Evolutionary conservation across 73 alveolate genomes (phyloP), one percentile per base, ranked within the genome.

Genomic region (Durusdinium trenchii): DNA sequence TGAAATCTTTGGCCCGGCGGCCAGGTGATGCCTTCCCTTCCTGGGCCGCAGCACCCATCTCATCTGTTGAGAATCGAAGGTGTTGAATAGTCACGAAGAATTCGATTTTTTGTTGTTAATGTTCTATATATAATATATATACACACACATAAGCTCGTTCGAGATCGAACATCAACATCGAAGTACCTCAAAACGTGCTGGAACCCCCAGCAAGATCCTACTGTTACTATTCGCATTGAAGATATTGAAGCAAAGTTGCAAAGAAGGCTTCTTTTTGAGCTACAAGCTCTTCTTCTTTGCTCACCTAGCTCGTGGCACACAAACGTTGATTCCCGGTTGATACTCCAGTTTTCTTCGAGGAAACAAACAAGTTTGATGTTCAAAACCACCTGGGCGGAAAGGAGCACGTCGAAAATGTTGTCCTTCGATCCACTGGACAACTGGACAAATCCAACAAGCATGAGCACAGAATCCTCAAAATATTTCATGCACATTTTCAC

Each of bases 351-450:
- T n/a, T n/a, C n/a, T n/a, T n/a, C n/a, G n/a, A n/a, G n/a, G n/a
- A n/a, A n/a, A n/a, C n/a, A 43, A 64, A 64, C 9, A 43, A 18
- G 36, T 64, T 64, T 26, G 9, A 12, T 30, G 30, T 20, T 6
- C 79, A 4, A 5, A 69, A 10, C 47, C 38, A 38, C 85, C 85
- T 75, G 54, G 36, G 85, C 85, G 23, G 85, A 75, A 52, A 75
- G 85, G 32, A 75, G 85, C 54, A 75, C 32, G 85, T 75, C 85
- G 35, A 75, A 75, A 16, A 75, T 36, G 85, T 52, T 50, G 85
- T 42, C 85, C 85, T 75, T n/a, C n/a, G n/a, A n/a, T n/a, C n/a
- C n/a, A n/a, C n/a, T n/a, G n/a, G n/a, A n/a, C n/a, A n/a, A n/a
- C n/a, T n/a, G n/a, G n/a, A n/a, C n/a, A n/a, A n/a, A n/a, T n/a